Base-by-base conservation (phyloP, 176 grass and related monocot species). In the Luzula sylvatica region DNA sequence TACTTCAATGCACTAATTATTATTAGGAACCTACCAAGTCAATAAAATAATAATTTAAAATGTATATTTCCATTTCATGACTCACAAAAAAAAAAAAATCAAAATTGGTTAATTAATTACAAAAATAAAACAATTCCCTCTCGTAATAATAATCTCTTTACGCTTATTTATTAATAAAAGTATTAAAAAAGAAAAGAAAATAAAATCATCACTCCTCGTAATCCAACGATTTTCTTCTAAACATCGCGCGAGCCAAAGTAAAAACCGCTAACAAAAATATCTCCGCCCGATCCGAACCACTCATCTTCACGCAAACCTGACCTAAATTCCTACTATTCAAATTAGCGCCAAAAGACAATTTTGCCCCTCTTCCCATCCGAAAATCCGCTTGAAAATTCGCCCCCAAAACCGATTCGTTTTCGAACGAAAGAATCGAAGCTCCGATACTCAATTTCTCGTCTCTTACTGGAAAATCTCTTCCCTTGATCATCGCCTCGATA, bases 311-410 rank as follows among this genome's bases (percentile, higher is more conserved):
- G 5, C 27, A 68, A 23, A 96, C 55, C 19, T 75, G 81, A 2
- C 90, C 90, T 61, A 89, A 17, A 17, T 74, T 85, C 76, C 84
- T 86, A 53, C 58, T 86, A 56, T 96, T 89, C 26, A 96, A 25
- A 76, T 86, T 89, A 45, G 74, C 67, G 20, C 74, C 69, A 23
- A 89, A 23, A 15, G 77, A 82, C 59, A 89, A 41, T 75, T 88
- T 96, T 0, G 56, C 54, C 20, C 67, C 71, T 16, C 46, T 73
- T n/a, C 74, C 68, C 24, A 88, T 50, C 58, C 74, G 67, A 30
- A 96, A 79, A 74, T 86, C 81, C 19, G 90, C 75, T 53, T 82
- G 77, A 67, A 96, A 66, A 63, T 67, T 86, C 15, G 57, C 58
- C 28, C 81, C 59, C 0, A 89, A 14, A 38, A 96, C 77, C 15